Conservation (phyloP, 805 yeast genomes). For the Candida piceae region DNA sequence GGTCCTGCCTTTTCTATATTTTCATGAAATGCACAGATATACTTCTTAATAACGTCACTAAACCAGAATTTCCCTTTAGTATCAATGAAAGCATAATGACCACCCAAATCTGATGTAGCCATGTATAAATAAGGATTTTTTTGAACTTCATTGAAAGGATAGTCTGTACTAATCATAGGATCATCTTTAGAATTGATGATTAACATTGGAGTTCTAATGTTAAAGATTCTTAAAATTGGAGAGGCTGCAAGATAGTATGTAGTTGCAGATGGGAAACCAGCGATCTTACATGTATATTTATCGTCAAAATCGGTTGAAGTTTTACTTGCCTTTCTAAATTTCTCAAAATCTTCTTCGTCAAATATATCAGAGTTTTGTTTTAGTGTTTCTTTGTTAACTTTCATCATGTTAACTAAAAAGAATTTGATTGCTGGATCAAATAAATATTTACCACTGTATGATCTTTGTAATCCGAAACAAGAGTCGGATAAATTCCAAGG, state of each 20-base stretch:
- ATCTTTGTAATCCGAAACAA: constrained; percentile 35
- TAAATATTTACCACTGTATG: constrained; percentile 35
- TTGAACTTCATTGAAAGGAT: constrained; percentile 46
- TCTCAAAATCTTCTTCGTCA: constrained; percentile 23
- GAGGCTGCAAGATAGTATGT: constrained; percentile 65
- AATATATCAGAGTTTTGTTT: constrained; percentile 26
- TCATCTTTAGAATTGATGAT: constrained; percentile 63
- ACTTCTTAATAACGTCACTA: constrained; percentile 35
- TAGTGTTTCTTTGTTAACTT: constrained; percentile 37
- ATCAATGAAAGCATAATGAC: constrained; percentile 57
- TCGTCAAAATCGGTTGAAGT: constrained; percentile 56
- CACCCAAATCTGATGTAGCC: constrained; percentile 61
- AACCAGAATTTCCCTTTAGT: constrained; percentile 45
- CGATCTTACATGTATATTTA: constrained; percentile 51
- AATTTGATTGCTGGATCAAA: constrained; percentile 39
- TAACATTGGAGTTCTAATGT: constrained; percentile 57
- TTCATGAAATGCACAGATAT: constrained; percentile 33
- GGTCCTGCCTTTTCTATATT: constrained; percentile 9
- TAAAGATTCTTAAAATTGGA: constrained; percentile 50
- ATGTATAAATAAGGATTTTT: constrained; percentile 55
- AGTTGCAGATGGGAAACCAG: constrained; percentile 57
- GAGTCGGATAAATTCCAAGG: constrained; percentile 73
- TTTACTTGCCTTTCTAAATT: constrained; percentile 31
- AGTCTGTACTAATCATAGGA: constrained; percentile 53
- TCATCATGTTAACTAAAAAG: constrained; percentile 38